Percentiles rank a stretch among this genome's conserved stretches.
phyloP scores from a whole-genome alignment of 345 rosid species.

The Barbarea vulgaris region DNA sequence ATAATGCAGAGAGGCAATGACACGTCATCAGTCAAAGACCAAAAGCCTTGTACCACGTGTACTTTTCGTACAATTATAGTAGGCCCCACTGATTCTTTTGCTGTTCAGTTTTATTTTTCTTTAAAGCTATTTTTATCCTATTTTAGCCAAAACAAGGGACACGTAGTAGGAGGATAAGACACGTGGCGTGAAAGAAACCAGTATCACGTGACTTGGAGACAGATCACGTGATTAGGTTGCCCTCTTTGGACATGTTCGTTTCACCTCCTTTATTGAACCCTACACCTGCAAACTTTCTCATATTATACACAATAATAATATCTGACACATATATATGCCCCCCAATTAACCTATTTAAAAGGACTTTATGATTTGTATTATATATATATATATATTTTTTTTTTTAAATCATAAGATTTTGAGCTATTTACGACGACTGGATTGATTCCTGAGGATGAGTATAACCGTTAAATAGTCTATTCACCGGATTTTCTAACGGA shows the following conservation, averaged over 20 bases:
- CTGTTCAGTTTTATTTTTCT: neutral
- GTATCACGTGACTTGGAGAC: slow-evolving; percentile 30
- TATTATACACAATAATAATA: slow-evolving; percentile 25
- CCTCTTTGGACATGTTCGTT: slow-evolving; percentile 29
- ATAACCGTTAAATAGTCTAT: too few relatives aligned
- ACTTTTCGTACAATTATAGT: slow-evolving; percentile 34
- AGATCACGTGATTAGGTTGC: slow-evolving; percentile 41
- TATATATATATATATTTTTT: too few relatives aligned
- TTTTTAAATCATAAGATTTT: too few relatives aligned
- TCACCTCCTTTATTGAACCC: slow-evolving; percentile 22
- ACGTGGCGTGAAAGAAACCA: neutral
- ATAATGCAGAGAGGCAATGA: slow-evolving; percentile 2
- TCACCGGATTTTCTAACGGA: too few relatives aligned
- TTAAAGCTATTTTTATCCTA: neutral
- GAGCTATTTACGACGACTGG: too few relatives aligned
- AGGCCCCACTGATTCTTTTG: neutral
- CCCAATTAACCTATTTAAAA: neutral
- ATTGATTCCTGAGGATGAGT: too few relatives aligned
- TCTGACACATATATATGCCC: slow-evolving; percentile 27
- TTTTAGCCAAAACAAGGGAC: slow-evolving; percentile 20
- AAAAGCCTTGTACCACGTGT: slow-evolving; percentile 40
- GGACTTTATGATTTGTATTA: too few relatives aligned
- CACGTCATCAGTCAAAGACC: slow-evolving; percentile 42
- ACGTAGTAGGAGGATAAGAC: neutral
- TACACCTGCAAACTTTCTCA: slow-evolving; percentile 24